phyloP scores from a whole-genome alignment of 371 early-diverging fungal genomes.

The Fennellomyces sp. region DNA sequence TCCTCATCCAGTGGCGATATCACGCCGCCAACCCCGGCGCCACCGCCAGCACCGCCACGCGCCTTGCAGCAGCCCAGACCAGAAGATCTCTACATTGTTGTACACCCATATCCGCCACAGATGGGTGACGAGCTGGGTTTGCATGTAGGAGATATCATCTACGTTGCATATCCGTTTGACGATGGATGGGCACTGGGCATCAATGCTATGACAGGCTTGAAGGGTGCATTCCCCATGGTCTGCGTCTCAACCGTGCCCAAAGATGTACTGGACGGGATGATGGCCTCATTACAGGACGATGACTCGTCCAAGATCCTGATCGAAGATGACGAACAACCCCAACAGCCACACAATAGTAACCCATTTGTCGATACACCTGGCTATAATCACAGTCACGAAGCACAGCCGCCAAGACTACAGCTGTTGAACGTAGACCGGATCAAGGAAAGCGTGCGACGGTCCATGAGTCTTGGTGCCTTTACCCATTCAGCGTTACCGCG shows the following conservation, averaged over 20 bases:
- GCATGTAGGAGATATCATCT: conserved; percentile 67
- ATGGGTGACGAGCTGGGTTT: conserved; percentile 74
- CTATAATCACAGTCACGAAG: too few relatives aligned
- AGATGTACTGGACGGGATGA: conserved; percentile 32
- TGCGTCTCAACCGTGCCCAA: conserved; percentile 53
- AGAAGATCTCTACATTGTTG: conserved; percentile 50
- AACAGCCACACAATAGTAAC: background rate
- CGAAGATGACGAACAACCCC: background rate
- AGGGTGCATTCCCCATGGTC: conserved; percentile 76
- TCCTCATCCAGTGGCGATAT: background rate
- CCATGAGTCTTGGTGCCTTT: conserved; percentile 21
- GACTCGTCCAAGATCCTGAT: conserved; percentile 25
- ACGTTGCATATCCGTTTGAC: conserved; percentile 60
- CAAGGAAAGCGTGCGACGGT: conserved; percentile 28
- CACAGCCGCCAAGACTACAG: conserved; percentile 3
- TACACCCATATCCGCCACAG: conserved; percentile 63
- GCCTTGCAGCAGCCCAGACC: conserved; percentile 13
- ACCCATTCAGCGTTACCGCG: conserved; percentile 4
- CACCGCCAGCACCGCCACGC: background rate
- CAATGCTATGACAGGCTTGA: conserved; percentile 65
- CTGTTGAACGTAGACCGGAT: conserved; percentile 16
- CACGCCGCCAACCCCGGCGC: background rate
- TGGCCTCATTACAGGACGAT: background rate
- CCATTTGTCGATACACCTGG: conserved; percentile 4
- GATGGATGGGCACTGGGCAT: conserved; percentile 78